Evolutionary conservation across 208 protist genomes (phyloP).

Genomic region (Leishmania martiniquensis): DNA sequence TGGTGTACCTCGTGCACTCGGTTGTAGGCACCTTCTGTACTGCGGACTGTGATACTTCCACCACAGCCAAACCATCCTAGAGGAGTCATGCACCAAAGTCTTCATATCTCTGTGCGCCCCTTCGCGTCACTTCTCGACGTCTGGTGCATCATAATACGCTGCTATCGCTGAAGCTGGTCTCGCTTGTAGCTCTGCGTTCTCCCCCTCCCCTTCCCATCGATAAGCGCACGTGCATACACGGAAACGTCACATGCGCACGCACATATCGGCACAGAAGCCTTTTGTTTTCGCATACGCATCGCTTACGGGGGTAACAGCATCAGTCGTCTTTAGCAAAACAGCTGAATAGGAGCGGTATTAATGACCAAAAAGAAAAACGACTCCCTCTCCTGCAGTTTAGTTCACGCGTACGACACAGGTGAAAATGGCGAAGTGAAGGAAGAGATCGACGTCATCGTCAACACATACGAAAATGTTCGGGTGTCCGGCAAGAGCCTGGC

Average conservation of each 20-base stretch:
- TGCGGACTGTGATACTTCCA: neutral
- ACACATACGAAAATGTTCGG: conserved; percentile 63
- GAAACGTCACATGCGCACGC: neutral
- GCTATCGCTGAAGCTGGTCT: neutral
- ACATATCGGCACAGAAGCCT: neutral
- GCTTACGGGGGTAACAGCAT: neutral
- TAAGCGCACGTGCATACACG: conserved; percentile 1
- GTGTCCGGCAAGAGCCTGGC: conserved; percentile 45
- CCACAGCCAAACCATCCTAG: neutral
- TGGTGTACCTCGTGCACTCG: neutral
- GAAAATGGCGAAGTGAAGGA: conserved; percentile 55
- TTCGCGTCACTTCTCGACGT: neutral
- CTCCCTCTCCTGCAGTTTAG: conserved; percentile 36
- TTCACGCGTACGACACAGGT: conserved; percentile 55
- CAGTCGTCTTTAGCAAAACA: neutral
- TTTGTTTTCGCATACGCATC: neutral
- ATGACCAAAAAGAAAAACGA: conserved; percentile 40
- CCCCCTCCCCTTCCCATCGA: neutral
- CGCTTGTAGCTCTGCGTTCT: neutral
- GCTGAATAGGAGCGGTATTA: neutral
- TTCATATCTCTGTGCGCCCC: neutral
- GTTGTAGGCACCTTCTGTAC: neutral
- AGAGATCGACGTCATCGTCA: conserved; percentile 70
- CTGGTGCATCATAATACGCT: neutral
- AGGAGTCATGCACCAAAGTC: neutral